Conservation (phyloP, 1,139 yeast genomes). For the Geotrichum cucujoidarum region DNA sequence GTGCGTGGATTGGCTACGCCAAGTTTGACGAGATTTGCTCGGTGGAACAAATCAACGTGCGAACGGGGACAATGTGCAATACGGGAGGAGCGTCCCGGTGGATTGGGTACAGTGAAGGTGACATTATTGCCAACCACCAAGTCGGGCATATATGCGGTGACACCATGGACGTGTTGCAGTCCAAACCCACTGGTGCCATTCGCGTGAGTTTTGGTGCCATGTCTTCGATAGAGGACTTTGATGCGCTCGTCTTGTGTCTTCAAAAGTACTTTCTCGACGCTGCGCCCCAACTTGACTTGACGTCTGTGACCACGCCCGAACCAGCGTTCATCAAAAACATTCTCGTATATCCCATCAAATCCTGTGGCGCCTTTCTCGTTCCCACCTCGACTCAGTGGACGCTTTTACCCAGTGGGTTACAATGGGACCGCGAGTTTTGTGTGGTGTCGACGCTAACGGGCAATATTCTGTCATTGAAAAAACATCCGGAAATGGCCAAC, state of each 20-base stretch:
- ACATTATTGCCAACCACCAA: slow-evolving; percentile 32
- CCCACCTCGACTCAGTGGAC: slow-evolving; percentile 32
- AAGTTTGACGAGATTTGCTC: slow-evolving; percentile 38
- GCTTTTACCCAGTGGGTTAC: slow-evolving; percentile 33
- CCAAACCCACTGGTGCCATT: slow-evolving; percentile 40
- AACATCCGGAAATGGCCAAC: slow-evolving; percentile 35
- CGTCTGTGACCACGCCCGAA: neutral
- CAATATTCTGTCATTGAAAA: slow-evolving; percentile 35
- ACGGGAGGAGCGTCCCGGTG: slow-evolving; percentile 37
- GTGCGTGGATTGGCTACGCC: slow-evolving; percentile 37
- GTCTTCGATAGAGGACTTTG: slow-evolving; percentile 35
- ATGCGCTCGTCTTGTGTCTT: slow-evolving; percentile 30
- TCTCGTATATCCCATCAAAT: slow-evolving; percentile 41
- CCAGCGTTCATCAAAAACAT: slow-evolving; percentile 26
- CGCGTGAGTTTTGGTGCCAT: slow-evolving; percentile 43
- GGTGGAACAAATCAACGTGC: slow-evolving; percentile 34
- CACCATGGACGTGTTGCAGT: slow-evolving; percentile 37
- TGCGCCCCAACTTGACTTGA: no score
- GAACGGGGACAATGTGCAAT: slow-evolving; percentile 44
- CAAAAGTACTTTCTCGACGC: slow-evolving; percentile 26
- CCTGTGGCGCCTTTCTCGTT: slow-evolving; percentile 38
- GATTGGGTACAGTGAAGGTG: slow-evolving; percentile 30
- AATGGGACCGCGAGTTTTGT: slow-evolving; percentile 41
- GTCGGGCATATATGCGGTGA: slow-evolving; percentile 44
- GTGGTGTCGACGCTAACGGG: slow-evolving; percentile 31